Evolutionary conservation across 2,329 filamentous ascomycete genomes (phyloP), one percentile per base, ranked within the genome.

Genomic region (Aspergillus puulaauensis): DNA sequence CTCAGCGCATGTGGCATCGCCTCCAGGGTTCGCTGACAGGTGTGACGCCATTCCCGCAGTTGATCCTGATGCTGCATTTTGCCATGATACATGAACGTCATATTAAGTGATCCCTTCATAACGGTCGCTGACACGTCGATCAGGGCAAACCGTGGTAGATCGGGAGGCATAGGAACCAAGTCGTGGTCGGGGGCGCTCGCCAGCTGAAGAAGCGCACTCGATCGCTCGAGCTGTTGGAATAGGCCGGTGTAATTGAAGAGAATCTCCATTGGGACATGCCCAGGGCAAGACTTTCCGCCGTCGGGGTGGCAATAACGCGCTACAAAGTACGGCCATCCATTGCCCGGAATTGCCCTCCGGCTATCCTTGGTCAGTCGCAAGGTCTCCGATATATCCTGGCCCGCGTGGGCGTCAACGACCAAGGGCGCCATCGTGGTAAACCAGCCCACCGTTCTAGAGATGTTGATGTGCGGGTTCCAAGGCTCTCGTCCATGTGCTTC

Each of bases 201-300:
- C 3, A 37, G 35, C 6, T n/a, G 35, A 51, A 60, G 53, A 58
- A 64, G 23, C 57, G 50, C 59, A 11, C 58, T 60, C 15, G 52
- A 21, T 12, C 56, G 48, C 41, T 66, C 59, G 2, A 60, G 44
- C 19, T 64, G 59, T 35, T 66, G 65, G 35, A 61, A 64, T 3
- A 61, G 56, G 3, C 66, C 66, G 6, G 57, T 39, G 12, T 68
- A 68, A 31, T 68, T 68, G 37, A 68, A 68, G 3, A 61, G 11
- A 31, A 68, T 62, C 48, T 68, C 66, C 54, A 64, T 60, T 8
- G 59, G 64, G 47, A 49, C 56, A 21, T 62, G 52, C 15, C 24
- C 24, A 7, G 33, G n/a, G 21, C 8, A 14, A 11, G 12, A 3
- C 12, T 46, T 9, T 9, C 14, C 8, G 7, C 41, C 27, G 12